Base-by-base conservation (phyloP, 1,284 basidiomycete species). In the Tylopilus orsonianus region DNA sequence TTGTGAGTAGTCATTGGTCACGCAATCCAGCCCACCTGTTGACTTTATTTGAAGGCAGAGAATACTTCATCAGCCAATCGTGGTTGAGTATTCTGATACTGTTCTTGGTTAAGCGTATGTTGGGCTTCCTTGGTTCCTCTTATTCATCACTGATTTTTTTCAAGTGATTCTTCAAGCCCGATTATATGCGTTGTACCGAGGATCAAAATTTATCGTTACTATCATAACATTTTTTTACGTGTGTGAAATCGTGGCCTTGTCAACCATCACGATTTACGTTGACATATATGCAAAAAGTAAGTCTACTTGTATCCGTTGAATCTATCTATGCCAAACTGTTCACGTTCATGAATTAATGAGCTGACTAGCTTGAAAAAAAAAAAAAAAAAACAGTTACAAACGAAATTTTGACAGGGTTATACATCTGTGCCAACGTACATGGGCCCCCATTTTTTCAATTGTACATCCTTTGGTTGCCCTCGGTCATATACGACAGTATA, bases 391-490 rank as follows among this genome's bases (percentile, higher is more conserved):
- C 7, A 60, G 58, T 48, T 23, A 26, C 37, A 4, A 50, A 60
- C 20, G 30, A 58, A 23, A 20, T 52, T 2, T 2, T 14, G 16
- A 8, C 20, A n/a, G 44, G 52, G 7, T 16, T 55, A 3, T 39
- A 50, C 22, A 56, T 62, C 20, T 59, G 58, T 20, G 30, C 60
- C 1, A 12, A 57, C 30, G 30, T 19, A 14, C 24, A 3, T 2
- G 32, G 16, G 0, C 48, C 50, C 2, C 18, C 49, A 1, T 54
- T 46, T 41, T 59, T 27, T n/a, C 32, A 26, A 22, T n/a, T 38
- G 3, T 60, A 55, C 14, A n/a, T 41, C 12, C 8, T 56, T n/a
- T 56, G 59, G 59, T 23, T 61, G 14, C 59, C 57, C 2, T 33
- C 52, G 20, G 18, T 59, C 34, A 2, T 47, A 14, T 59, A 42